These are phyloP conservation scores for Arthrinium puccinioides DNA, from an alignment of 2,329 filamentous ascomycete genomes.

Conservation along the genomic window DNA sequence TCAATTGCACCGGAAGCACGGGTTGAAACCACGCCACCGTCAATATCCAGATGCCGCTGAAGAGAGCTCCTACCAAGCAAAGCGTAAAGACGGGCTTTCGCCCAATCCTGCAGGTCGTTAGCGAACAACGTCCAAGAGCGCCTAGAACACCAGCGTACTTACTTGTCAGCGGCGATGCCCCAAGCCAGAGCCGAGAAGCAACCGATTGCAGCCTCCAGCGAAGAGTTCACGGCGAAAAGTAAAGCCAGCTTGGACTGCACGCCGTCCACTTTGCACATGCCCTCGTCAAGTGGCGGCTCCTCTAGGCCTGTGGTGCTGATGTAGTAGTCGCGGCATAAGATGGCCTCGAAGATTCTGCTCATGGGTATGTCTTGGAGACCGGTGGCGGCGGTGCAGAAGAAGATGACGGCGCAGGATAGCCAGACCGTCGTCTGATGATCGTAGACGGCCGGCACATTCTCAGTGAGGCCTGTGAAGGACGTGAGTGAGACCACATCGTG, in stretches of 20 bases:
- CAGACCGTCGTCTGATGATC: no score
- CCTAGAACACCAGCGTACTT: neutral
- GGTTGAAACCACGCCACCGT: conserved; percentile 23
- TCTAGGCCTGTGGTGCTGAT: conserved; percentile 15
- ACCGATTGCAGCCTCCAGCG: conserved; percentile 23
- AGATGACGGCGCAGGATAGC: conserved; percentile 21
- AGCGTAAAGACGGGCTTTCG: conserved; percentile 26
- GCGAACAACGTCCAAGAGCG: neutral
- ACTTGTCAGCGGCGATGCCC: conserved; percentile 25
- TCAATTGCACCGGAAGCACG: conserved; percentile 22
- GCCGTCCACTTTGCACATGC: conserved; percentile 25
- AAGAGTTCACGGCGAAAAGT: conserved; percentile 21
- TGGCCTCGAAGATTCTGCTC: conserved; percentile 29
- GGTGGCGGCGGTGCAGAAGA: conserved; percentile 19
- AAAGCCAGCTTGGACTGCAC: conserved; percentile 28
- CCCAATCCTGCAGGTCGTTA: conserved; percentile 20
- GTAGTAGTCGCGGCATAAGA: conserved; percentile 30
- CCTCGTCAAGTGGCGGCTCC: conserved; percentile 27
- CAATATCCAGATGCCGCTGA: conserved; percentile 18
- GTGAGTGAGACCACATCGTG: no score
- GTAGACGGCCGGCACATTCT: no score
- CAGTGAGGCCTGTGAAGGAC: no score
- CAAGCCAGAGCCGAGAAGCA: conserved; percentile 27
- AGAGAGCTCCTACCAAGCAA: conserved; percentile 20
- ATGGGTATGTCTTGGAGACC: conserved; percentile 24